A percentile compares a stretch with the other conserved stretches of the same genome.
Conservation (phyloP, 2,329 filamentous ascomycete genomes). For the Diplocarpon mali region DNA sequence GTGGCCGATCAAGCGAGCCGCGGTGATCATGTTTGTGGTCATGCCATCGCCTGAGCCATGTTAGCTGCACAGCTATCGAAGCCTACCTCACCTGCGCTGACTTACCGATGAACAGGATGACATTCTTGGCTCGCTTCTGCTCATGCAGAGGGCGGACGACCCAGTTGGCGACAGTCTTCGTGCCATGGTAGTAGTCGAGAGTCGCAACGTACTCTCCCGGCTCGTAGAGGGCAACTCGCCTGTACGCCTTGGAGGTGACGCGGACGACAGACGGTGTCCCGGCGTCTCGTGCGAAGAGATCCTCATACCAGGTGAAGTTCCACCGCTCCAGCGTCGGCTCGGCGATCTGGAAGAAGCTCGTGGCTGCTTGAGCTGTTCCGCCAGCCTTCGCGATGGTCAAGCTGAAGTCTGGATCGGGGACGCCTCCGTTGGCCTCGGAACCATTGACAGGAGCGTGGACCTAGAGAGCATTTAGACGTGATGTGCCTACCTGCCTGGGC, state of each 20-base stretch:
- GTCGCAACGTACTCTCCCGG: conserved; percentile 70
- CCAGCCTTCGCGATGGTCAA: conserved; percentile 62
- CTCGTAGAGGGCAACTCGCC: conserved; percentile 64
- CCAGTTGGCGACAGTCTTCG: conserved; percentile 66
- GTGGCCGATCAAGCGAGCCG: conserved; percentile 70
- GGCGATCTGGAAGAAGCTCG: conserved; percentile 55
- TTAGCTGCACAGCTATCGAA: neutral
- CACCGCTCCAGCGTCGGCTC: conserved; percentile 70
- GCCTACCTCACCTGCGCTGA: neutral
- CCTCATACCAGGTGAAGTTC: conserved; percentile 78
- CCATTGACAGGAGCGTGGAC: conserved; percentile 75
- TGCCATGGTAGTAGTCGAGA: conserved; percentile 62
- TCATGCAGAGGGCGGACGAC: conserved; percentile 59
- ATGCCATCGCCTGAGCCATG: conserved; percentile 38
- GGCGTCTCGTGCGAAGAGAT: conserved; percentile 67
- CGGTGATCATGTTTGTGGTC: conserved; percentile 71
- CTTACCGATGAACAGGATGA: conserved; percentile 69
- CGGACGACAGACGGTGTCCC: conserved; percentile 62
- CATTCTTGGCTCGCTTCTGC: conserved; percentile 69
- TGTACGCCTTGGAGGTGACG: conserved; percentile 69
- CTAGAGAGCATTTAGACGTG: conserved; percentile 2
- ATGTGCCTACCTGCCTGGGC: neutral
- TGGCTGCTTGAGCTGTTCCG: conserved; percentile 39
- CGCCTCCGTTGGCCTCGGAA: conserved; percentile 57
- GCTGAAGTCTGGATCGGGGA: conserved; percentile 64